These are phyloP conservation scores for Fusarium fracticaudum DNA, from an alignment of 2,329 filamentous ascomycete genomes.

Conservation along the genomic window DNA sequence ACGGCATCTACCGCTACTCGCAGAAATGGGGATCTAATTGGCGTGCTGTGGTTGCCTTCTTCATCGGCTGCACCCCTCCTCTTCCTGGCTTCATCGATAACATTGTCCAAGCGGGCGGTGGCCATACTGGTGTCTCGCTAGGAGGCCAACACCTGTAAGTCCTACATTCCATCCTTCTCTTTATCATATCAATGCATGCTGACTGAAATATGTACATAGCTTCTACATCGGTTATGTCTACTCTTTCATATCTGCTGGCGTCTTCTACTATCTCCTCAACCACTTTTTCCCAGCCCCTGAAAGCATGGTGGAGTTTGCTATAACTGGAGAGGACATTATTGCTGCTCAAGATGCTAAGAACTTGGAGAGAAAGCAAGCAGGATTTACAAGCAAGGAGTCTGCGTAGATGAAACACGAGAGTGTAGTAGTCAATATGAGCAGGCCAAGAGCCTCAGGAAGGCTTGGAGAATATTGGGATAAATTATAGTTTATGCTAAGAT, in stretches of 20 bases:
- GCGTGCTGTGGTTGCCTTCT: constrained; percentile 4
- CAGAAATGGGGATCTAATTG: constrained; percentile 7
- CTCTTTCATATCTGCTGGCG: not conserved
- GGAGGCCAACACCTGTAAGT: constrained; percentile 1
- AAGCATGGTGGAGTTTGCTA: not conserved
- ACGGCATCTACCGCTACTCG: constrained; percentile 4
- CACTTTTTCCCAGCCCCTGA: constrained; percentile 2
- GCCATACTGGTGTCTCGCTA: not conserved
- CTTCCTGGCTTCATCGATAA: constrained; percentile 3
- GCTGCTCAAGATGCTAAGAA: not conserved
- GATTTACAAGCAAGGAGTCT: not conserved
- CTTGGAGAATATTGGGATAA: not conserved
- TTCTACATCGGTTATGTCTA: not conserved
- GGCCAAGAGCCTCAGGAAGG: not conserved
- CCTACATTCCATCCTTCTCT: not conserved
- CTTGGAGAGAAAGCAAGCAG: not conserved
- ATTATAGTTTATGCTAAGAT: not conserved
- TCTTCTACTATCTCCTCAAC: not conserved
- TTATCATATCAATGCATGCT: not conserved
- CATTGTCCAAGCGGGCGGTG: not conserved
- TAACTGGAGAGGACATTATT: constrained; percentile 1
- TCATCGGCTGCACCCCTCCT: not conserved
- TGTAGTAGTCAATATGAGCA: not conserved
- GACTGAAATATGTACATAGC: not conserved
- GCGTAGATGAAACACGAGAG: not conserved